phyloP scores from a whole-genome alignment of 73 alveolate species.

The Durusdinium trenchii region DNA sequence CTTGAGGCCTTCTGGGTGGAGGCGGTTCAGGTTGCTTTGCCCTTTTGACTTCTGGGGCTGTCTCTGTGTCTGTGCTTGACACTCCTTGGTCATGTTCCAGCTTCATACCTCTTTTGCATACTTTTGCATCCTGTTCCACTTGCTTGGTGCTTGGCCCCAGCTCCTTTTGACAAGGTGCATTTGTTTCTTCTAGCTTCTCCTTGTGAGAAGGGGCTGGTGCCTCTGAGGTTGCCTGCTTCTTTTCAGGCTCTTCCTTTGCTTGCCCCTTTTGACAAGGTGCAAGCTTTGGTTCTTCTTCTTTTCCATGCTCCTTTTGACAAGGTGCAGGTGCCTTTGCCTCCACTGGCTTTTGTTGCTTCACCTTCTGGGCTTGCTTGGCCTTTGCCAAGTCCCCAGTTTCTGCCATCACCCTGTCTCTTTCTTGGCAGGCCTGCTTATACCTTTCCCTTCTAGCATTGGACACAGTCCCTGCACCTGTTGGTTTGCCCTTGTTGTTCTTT shows the following conservation, averaged over 20 bases:
- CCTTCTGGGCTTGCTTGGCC: not conserved
- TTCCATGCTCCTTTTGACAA: slow-evolving; percentile 6
- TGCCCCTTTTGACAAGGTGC: slow-evolving; percentile 18
- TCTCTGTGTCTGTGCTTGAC: not conserved
- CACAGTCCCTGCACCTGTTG: not conserved
- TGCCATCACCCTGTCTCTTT: not conserved
- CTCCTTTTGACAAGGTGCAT: not conserved
- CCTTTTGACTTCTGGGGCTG: not conserved
- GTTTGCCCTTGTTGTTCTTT: slow-evolving; percentile 6
- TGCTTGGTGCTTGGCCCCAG: not conserved
- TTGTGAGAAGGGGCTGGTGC: not conserved
- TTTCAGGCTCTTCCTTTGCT: no score
- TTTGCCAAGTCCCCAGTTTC: not conserved
- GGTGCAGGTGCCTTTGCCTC: not conserved
- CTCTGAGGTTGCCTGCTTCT: not conserved
- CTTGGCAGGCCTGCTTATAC: not conserved
- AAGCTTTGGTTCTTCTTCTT: not conserved
- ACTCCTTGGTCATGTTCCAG: not conserved
- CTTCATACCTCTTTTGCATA: no score
- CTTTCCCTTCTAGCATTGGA: not conserved
- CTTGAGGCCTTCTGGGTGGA: not conserved
- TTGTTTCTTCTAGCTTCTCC: not conserved
- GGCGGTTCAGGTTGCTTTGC: not conserved
- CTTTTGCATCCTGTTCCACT: not conserved
- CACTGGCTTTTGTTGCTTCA: not conserved